A percentile compares a stretch with the other conserved stretches of the same genome.
phyloP scores from a whole-genome alignment of 768 basidiomycete species.

The Lyophyllum semitale region DNA sequence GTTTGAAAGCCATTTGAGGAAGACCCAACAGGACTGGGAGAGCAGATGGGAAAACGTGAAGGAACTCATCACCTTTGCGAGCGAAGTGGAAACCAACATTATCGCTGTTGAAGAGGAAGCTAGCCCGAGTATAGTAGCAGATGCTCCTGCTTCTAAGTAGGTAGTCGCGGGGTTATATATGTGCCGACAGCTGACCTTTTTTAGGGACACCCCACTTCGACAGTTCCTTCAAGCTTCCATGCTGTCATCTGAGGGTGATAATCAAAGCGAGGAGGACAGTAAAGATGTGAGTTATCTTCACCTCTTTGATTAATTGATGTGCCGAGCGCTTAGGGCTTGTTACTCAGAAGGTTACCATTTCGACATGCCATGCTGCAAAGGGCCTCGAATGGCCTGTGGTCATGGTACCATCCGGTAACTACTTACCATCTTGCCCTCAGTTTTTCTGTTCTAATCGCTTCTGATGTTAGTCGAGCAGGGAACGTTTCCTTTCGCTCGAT shows the following conservation, averaged over 20 bases:
- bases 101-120: conserved; percentile 15
- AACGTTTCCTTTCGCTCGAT: conserved; percentile 74
- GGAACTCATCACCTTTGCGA: conserved; percentile 81
- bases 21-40: conserved; percentile 73
- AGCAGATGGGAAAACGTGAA: conserved; percentile 84
- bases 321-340: not conserved
- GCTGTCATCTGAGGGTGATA: conserved; percentile 50
- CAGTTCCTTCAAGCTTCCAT: conserved; percentile 8
- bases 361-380: conserved; percentile 89
- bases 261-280: conserved; percentile 49
- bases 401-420: conserved; percentile 68
- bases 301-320: not conserved
- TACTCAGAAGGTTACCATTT: conserved; percentile 24
- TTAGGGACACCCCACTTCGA: conserved; percentile 3
- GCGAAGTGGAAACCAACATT: conserved; percentile 44
- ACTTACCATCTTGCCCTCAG: not conserved
- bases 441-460: conserved; percentile 1
- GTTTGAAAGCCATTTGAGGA: conserved; percentile 70
- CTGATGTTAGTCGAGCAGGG: conserved; percentile 62
- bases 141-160: conserved; percentile 41
- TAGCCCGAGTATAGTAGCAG: not conserved
- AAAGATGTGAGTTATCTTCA: conserved; percentile 13
- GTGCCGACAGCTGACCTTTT: conserved; percentile 43
- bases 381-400: conserved; percentile 93
- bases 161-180: conserved; percentile 63